Evolutionary conservation across 345 rosid species (phyloP).

Genomic region (Carallia pectinifolia): DNA sequence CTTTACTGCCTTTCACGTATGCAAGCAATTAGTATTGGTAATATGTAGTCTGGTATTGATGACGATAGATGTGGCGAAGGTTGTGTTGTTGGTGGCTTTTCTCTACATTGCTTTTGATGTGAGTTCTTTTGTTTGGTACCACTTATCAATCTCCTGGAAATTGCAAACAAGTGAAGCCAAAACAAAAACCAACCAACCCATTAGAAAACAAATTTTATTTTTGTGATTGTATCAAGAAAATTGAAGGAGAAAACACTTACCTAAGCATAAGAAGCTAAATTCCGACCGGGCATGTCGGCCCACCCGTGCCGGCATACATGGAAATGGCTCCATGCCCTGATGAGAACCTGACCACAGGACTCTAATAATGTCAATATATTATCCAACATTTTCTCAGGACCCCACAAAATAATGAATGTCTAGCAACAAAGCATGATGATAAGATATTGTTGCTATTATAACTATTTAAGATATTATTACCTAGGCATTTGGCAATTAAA

Average conservation of each 20-base stretch:
- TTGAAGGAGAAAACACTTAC: conserved; percentile 16
- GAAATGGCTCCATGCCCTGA: conserved; percentile 58
- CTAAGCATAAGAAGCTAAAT: conserved; percentile 44
- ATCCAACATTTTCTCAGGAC: no score
- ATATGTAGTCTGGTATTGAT: conserved; percentile 35
- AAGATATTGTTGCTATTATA: no score
- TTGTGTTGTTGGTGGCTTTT: conserved; percentile 20
- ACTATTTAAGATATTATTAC: conserved; percentile 25
- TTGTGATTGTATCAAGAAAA: not conserved
- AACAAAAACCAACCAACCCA: conserved; percentile 4
- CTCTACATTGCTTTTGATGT: conserved; percentile 35
- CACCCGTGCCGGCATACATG: conserved; percentile 69
- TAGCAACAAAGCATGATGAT: not conserved
- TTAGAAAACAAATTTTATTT: not conserved
- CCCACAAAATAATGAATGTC: no score
- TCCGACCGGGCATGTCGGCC: conserved; percentile 85
- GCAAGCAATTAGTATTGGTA: conserved; percentile 48
- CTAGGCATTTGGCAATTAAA: conserved; percentile 80
- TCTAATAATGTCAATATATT: not conserved
- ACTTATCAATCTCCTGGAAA: conserved; percentile 33
- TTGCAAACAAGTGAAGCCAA: conserved; percentile 4
- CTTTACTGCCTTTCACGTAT: conserved; percentile 39
- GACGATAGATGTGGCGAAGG: conserved; percentile 3
- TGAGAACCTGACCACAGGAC: conserved; percentile 42
- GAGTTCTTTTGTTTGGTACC: conserved; percentile 32